phyloP scores from a whole-genome alignment of 108 stramenopile species.

The Pseudonitzschia delicatissima region DNA sequence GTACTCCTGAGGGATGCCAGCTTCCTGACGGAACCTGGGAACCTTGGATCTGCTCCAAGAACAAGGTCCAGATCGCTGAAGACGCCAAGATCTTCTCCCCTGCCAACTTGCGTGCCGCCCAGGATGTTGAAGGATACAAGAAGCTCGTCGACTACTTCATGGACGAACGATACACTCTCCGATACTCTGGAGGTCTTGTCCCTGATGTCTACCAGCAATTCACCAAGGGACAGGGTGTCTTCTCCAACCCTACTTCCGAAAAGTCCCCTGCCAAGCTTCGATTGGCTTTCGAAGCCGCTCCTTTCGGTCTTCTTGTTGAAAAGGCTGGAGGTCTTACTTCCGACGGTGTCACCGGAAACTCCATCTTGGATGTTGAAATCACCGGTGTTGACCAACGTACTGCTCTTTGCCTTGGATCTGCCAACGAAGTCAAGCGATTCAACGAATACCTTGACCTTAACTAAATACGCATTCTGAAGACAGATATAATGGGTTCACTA shows the following conservation, averaged over 20 bases:
- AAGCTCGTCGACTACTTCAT: slow-evolving; percentile 86
- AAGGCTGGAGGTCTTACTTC: slow-evolving; percentile 79
- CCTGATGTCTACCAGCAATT: slow-evolving; percentile 73
- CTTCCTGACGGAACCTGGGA: slow-evolving; percentile 27
- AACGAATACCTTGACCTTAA: slow-evolving; percentile 18
- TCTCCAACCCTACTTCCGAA: slow-evolving; percentile 70
- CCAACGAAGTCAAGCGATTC: slow-evolving; percentile 49
- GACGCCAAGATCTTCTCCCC: slow-evolving; percentile 89
- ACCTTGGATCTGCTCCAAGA: slow-evolving; percentile 65
- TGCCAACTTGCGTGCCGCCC: slow-evolving; percentile 91
- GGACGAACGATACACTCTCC: slow-evolving; percentile 88
- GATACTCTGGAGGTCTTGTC: slow-evolving; percentile 69
- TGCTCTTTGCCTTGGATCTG: slow-evolving; percentile 61
- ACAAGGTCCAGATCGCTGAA: slow-evolving; percentile 49
- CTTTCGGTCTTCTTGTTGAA: slow-evolving; percentile 81
- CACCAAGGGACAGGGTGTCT: slow-evolving; percentile 65
- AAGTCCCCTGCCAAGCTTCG: slow-evolving; percentile 78
- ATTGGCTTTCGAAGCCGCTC: slow-evolving; percentile 82
- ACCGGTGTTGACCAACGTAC: slow-evolving; percentile 64
- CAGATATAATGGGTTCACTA: too few species aligned
- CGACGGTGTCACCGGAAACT: slow-evolving; percentile 55
- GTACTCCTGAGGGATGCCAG: slow-evolving; percentile 48
- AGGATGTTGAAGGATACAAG: slow-evolving; percentile 85
- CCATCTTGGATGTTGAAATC: slow-evolving; percentile 72
- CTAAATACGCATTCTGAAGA: background rate